A percentile compares a stretch with the other conserved stretches of the same genome.
phyloP scores from a whole-genome alignment of 345 rosid species.

The Boechera divaricarpa region DNA sequence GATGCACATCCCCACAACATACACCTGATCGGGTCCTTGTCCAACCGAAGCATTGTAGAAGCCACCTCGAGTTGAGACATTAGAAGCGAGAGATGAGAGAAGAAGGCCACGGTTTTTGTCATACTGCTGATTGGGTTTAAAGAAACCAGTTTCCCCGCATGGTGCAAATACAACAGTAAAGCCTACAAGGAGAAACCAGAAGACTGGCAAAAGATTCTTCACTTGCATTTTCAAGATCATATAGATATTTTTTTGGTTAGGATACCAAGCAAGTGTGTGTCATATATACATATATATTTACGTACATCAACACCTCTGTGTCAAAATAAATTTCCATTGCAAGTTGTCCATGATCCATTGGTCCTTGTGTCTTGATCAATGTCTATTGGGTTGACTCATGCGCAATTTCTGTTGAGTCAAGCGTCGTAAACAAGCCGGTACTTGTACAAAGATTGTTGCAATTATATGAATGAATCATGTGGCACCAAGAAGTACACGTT shows the following conservation, averaged over 20 bases:
- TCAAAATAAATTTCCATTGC: background rate
- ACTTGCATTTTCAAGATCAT: no score
- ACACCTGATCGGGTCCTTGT: conserved; percentile 5
- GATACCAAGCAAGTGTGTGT: no score
- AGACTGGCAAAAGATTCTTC: no score
- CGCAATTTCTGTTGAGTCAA: background rate
- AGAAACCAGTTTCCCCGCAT: conserved; percentile 5
- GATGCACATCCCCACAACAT: conserved; percentile 31
- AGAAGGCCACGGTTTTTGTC: conserved; percentile 36
- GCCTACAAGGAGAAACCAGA: no score
- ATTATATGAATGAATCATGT: no score
- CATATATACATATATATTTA: background rate
- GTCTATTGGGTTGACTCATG: background rate
- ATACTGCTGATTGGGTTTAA: conserved; percentile 31
- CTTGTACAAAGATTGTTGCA: background rate
- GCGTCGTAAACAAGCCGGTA: background rate
- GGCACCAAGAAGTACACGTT: no score
- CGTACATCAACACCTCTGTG: background rate
- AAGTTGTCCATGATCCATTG: background rate
- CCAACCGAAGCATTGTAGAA: conserved; percentile 31
- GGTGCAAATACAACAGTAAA: no score
- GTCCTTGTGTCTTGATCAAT: background rate
- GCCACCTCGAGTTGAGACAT: conserved; percentile 20
- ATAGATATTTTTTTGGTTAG: no score
- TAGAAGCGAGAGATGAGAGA: conserved; percentile 39